Evolutionary conservation across 495 filamentous ascomycete genomes (phyloP).

Genomic region (Geoglossum glabrum): DNA sequence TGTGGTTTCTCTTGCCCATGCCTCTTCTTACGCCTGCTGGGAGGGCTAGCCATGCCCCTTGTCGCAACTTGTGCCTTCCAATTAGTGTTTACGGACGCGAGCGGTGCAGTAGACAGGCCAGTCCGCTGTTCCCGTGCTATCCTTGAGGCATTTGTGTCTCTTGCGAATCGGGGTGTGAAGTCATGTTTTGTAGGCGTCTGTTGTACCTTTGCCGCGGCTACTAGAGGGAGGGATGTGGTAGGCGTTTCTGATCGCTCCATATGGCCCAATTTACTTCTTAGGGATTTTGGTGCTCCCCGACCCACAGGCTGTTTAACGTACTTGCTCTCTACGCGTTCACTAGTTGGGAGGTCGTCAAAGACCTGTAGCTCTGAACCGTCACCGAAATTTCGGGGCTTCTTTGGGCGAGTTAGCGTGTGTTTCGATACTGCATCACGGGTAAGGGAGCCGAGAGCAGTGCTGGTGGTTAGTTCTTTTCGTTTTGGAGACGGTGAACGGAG

Average conservation of each 20-base stretch:
- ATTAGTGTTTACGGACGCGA: conserved; percentile 49
- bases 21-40: conserved; percentile 20
- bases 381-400: conserved; percentile 59
- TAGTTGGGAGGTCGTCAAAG: conserved; percentile 91
- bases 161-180: conserved; percentile 66
- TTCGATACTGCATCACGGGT: conserved; percentile 38
- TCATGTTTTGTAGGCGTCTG: conserved; percentile 23
- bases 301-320: conserved; percentile 63
- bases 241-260: background rate
- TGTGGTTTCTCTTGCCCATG: conserved; percentile 42
- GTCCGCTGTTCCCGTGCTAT: conserved; percentile 77
- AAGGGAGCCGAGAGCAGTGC: conserved; percentile 25
- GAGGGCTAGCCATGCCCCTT: background rate
- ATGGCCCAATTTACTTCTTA: conserved; percentile 39
- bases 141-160: conserved; percentile 76
- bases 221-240: background rate
- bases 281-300: conserved; percentile 43
- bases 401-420: conserved; percentile 51
- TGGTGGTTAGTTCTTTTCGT: conserved; percentile 26
- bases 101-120: conserved; percentile 30
- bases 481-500: conserved; percentile 30
- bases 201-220: conserved; percentile 30
- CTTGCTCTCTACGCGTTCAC: conserved; percentile 54
- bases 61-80: conserved; percentile 52
- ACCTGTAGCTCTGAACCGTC: conserved; percentile 80